Evolutionary conservation across 2,329 filamentous ascomycete species (phyloP).

Genomic region (Huntiella savannae): DNA sequence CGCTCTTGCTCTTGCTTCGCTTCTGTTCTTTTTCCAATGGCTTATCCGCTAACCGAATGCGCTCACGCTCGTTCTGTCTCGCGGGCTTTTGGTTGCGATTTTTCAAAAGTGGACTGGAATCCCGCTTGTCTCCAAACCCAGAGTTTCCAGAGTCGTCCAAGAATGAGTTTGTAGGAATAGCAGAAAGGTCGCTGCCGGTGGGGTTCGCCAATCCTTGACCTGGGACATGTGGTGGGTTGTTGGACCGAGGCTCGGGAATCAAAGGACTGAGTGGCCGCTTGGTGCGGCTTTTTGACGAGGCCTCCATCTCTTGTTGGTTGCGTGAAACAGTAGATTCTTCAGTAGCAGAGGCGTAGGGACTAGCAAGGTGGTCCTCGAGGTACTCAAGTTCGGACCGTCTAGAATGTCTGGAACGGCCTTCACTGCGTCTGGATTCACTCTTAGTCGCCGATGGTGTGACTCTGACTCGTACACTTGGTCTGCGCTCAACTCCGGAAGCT

Average conservation of each 20-base stretch:
- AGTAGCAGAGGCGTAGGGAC: constrained; percentile 58
- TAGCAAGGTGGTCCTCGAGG: constrained; percentile 43
- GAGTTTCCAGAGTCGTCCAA: constrained; percentile 36
- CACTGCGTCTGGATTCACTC: constrained; percentile 25
- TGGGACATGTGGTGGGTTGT: constrained; percentile 27
- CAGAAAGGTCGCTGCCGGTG: constrained; percentile 68
- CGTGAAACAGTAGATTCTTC: constrained; percentile 61
- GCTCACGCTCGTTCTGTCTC: constrained; percentile 22
- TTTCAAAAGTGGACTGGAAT: constrained; percentile 12
- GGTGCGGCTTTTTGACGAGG: constrained; percentile 1
- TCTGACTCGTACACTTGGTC: constrained; percentile 62
- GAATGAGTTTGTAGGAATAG: constrained; percentile 45
- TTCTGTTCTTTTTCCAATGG: constrained; percentile 28
- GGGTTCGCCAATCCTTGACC: constrained; percentile 38
- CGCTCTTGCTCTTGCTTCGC: constrained; percentile 9
- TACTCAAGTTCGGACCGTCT: constrained; percentile 26
- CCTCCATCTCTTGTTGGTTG: constrained; percentile 48
- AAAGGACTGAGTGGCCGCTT: constrained; percentile 49
- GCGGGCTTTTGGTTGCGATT: constrained; percentile 20
- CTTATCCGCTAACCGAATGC: constrained; percentile 10
- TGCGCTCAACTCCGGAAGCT: constrained; percentile 38
- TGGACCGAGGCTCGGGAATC: constrained; percentile 24
- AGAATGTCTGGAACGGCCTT: constrained; percentile 54
- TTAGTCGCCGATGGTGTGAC: constrained; percentile 40
- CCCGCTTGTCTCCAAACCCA: constrained; percentile 14